phyloP scores from a whole-genome alignment of 2,329 filamentous ascomycete genomes.

The Aspergillus phoenicis region DNA sequence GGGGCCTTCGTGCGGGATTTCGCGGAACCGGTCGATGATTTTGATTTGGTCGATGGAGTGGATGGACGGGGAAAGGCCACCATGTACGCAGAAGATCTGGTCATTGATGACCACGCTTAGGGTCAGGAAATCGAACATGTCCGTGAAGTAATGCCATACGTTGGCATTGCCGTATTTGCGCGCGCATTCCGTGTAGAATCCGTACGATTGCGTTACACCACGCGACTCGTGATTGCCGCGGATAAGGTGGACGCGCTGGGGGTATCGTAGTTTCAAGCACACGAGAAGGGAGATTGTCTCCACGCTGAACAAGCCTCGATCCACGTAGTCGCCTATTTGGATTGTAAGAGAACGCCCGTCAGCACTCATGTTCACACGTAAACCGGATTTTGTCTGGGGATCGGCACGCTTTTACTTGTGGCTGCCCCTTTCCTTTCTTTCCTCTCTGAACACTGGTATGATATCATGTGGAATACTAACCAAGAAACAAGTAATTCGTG shows the following conservation, averaged over 20 bases:
- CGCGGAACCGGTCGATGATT: slow-evolving; percentile 97
- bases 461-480: slow-evolving; percentile 50
- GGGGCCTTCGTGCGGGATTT: slow-evolving; percentile 96
- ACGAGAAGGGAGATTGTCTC: slow-evolving; percentile 98
- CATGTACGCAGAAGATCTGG: slow-evolving; percentile 98
- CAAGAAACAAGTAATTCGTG: slow-evolving; percentile 96
- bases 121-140: slow-evolving; percentile 99
- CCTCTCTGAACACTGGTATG: not conserved
- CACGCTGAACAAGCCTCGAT: slow-evolving; percentile 96
- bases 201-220: slow-evolving; percentile 97
- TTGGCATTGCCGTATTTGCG: slow-evolving; percentile 98
- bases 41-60: slow-evolving; percentile 99
- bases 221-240: slow-evolving; percentile 97
- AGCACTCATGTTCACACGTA: slow-evolving; percentile 12
- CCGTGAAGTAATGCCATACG: slow-evolving; percentile 99
- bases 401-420: not conserved
- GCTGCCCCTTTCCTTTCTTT: not conserved
- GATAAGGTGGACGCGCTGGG: slow-evolving; percentile 91
- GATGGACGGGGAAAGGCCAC: slow-evolving; percentile 85
- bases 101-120: slow-evolving; percentile 97
- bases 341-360: not conserved
- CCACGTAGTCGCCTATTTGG: slow-evolving; percentile 84
- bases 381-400: not conserved
- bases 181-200: slow-evolving; percentile 97
- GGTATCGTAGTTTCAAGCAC: slow-evolving; percentile 95